A percentile compares a stretch with the other conserved stretches of the same genome.
Evolutionary conservation across 192 early-diverging fungal species (phyloP).

Genomic region (Backusella tuberculispora): DNA sequence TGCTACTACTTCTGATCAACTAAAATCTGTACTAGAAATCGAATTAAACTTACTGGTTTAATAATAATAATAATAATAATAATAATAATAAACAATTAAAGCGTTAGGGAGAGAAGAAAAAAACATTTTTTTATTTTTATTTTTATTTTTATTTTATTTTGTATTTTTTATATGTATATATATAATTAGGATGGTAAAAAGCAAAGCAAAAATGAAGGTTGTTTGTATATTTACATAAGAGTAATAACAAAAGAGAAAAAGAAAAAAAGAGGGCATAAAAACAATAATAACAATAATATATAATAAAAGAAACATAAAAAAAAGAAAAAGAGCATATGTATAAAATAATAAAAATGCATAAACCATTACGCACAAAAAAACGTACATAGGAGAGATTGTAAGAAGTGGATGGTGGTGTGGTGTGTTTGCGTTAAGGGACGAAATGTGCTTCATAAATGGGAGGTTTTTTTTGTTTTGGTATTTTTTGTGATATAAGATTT

Average conservation of each 20-base stretch:
- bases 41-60: neutral
- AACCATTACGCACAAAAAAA: neutral
- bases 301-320: no score
- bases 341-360: constrained; percentile 1
- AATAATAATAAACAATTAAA: neutral
- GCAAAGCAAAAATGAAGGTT: neutral
- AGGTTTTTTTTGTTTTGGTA: constrained; percentile 18
- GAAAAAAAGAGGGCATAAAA: no score
- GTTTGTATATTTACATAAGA: neutral
- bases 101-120: neutral
- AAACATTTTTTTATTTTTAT: neutral
- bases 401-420: neutral
- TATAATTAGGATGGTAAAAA: neutral
- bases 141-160: neutral
- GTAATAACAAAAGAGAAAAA: no score
- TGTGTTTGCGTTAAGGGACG: neutral
- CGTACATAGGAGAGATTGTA: neutral
- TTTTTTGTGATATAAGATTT: neutral
- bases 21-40: neutral
- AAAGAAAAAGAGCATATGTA: constrained; percentile 1
- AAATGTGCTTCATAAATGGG: constrained; percentile 8
- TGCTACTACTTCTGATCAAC: neutral
- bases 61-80: neutral
- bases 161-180: neutral
- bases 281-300: constrained; percentile 14